Evolutionary conservation across 352 stramenopile species (phyloP).

Genomic region (Pythium periplocum): DNA sequence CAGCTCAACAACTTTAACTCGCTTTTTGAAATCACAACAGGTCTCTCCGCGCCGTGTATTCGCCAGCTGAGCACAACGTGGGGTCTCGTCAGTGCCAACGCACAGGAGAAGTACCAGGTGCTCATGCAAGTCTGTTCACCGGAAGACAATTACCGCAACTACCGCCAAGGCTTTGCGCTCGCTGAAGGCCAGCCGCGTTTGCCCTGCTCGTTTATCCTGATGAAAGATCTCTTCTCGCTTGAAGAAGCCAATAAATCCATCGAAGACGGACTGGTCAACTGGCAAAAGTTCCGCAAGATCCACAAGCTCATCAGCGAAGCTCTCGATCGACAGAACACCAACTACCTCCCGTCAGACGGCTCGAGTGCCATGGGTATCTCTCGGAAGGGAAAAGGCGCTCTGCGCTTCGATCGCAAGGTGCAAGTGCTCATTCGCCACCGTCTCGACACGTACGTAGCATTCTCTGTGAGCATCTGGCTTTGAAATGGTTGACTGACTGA

Average conservation of each 20-base stretch:
- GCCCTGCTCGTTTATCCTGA: constrained; percentile 81
- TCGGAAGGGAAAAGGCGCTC: constrained; percentile 65
- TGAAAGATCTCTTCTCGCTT: constrained; percentile 86
- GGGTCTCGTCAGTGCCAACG: constrained; percentile 54
- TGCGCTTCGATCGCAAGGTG: constrained; percentile 67
- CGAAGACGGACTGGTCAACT: constrained; percentile 81
- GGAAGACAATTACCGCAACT: constrained; percentile 85
- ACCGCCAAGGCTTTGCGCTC: constrained; percentile 74
- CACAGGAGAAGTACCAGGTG: constrained; percentile 77
- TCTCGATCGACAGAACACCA: constrained; percentile 72
- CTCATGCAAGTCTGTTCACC: constrained; percentile 76
- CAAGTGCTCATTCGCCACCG: constrained; percentile 72
- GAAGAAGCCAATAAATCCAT: constrained; percentile 84
- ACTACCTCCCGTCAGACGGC: constrained; percentile 49
- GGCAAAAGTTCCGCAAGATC: constrained; percentile 84
- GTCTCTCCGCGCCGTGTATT: constrained; percentile 74
- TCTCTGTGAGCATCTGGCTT: neutral
- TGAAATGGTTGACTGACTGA: neutral
- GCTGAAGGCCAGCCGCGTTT: constrained; percentile 72
- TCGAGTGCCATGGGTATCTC: constrained; percentile 36
- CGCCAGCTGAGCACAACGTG: constrained; percentile 81
- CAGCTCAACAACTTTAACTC: constrained; percentile 89
- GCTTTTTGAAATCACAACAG: constrained; percentile 79
- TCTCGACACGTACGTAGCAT: constrained; percentile 71
- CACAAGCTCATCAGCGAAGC: constrained; percentile 75